Base-by-base conservation (phyloP, 345 rosid genomes). In the Aegle marmelos region DNA sequence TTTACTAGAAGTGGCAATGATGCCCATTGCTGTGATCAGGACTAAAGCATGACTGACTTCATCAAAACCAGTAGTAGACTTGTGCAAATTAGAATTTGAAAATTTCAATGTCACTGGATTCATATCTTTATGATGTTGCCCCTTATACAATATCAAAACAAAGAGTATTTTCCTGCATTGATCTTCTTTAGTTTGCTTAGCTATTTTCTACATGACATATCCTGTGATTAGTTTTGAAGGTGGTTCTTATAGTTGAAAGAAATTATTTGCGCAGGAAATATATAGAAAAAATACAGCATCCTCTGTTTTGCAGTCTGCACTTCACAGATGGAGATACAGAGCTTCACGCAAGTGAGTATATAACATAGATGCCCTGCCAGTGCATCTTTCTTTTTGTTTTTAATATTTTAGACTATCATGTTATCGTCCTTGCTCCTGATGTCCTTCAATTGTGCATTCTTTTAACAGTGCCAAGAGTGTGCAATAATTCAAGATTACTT, bases 301-400 rank as follows among this genome's bases (percentile, higher is more conserved):
- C 79, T 21, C 77, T 85, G 82, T 81, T 79, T 73, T 82, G 84
- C 79, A 82, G 79, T 75, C 82, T 82, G 37, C 91, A 85, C 60
- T 85, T 82, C 30, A 45, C 80, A 13, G 95, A 89, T 25, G 88
- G 88, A 75, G 96, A 95, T 84, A 34, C 84, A 1, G 99, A 92
- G 78, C 79, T 86, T 82, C 90, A 84, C 79, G 74, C 91, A n/a
- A 77, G 98, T 85, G 72, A 82, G 91, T 75, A 50, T 75, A 50
- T 48, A 73, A 30, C 28, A 33, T 68, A 48, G 34, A 0, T 11
- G 25, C 41, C 41, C 41, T 2, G 41, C 22, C 27, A 7, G 3
- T 45, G 30, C 16, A 10, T 70, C 53, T n/a, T 57, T n/a, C 5
- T 22, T 36, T 31, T 21, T 59, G 11, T 53, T 25, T n/a, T 24